Base-by-base conservation (phyloP, 768 basidiomycete genomes). In the Mycena kentingensis region DNA sequence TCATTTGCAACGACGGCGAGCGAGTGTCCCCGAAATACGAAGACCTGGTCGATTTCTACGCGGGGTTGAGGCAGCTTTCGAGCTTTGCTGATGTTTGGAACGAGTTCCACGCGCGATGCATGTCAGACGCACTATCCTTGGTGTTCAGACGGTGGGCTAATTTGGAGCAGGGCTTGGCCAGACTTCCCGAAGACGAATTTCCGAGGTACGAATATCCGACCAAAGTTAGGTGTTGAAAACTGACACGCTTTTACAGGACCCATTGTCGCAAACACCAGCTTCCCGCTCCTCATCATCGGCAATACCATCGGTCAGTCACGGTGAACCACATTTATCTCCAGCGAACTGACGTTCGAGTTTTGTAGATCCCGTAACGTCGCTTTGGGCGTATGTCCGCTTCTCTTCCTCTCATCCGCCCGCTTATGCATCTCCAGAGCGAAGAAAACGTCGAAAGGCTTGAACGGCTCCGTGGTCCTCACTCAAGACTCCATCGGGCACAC, bases 211-310 rank as follows among this genome's bases (percentile, higher is more conserved):
- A 52, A 22, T 15, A 29, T 3, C 24, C 26, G 24, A 16, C 8
- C 37, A 48, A 26, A 29, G 24, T 4, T 29, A 19, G 28, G 46
- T 31, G 51, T 19, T 24, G 19, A 3, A n/a, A 79, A 76, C 70
- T 75, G 64, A 28, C n/a, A n/a, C 10, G 12, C 19, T 8, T 35
- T 3, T 32, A 15, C 27, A 69, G 67, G 67, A 10, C 69, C 67
- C 0, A 56, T 70, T 37, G 52, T 52, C 16, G 68, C 55, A 2
- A 68, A 68, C 36, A 70, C 69, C 5, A 70, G 70, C 43, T 63
- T 63, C 35, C 70, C 70, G 1, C 51, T 72, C n/a, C 56, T 72
- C 12, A 32, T 71, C 4, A 60, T 66, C 25, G 63, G 65, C 0
- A 66, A 65, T 27, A 62, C 61, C 1, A 61, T 53, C n/a, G n/a